Percentiles rank a stretch among this genome's conserved stretches.
Evolutionary conservation across 495 filamentous ascomycete genomes (phyloP).

Genomic region (Paragyromitra xinjiangensis): DNA sequence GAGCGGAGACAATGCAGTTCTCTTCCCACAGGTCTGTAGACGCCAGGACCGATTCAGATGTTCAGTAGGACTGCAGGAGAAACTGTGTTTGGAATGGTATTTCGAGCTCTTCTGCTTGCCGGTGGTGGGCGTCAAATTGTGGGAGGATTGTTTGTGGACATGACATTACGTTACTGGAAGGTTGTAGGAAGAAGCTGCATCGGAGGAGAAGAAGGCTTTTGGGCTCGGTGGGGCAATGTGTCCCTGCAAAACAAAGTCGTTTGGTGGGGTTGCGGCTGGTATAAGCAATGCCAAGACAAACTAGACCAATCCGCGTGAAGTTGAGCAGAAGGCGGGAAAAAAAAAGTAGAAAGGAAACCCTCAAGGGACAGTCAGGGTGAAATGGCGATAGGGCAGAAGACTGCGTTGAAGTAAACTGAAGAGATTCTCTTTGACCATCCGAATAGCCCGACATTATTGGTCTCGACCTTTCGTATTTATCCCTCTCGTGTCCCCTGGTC

Average conservation of each 20-base stretch:
- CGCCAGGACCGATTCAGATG: background rate
- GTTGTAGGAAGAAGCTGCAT: background rate
- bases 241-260: slow-evolving; percentile 13
- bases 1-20: background rate
- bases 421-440: slow-evolving; percentile 35
- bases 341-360: slow-evolving; percentile 38
- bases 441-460: slow-evolving; percentile 3
- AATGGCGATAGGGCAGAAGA: slow-evolving; percentile 28
- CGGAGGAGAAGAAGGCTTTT: background rate
- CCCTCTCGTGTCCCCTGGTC: slow-evolving; percentile 14
- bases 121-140: too few species aligned
- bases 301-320: slow-evolving; percentile 21
- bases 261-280: slow-evolving; percentile 41
- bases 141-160: background rate
- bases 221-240: slow-evolving; percentile 9
- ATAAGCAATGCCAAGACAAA: slow-evolving; percentile 46
- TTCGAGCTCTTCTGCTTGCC: background rate
- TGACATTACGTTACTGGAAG: background rate
- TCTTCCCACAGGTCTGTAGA: background rate
- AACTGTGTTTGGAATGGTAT: background rate
- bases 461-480: slow-evolving; percentile 8
- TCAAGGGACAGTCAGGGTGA: slow-evolving; percentile 1
- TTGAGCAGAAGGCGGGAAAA: slow-evolving; percentile 13
- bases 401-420: slow-evolving; percentile 18
- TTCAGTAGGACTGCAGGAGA: background rate